phyloP scores from a whole-genome alignment of 306 rosid genomes.

The Malus sieversii region DNA sequence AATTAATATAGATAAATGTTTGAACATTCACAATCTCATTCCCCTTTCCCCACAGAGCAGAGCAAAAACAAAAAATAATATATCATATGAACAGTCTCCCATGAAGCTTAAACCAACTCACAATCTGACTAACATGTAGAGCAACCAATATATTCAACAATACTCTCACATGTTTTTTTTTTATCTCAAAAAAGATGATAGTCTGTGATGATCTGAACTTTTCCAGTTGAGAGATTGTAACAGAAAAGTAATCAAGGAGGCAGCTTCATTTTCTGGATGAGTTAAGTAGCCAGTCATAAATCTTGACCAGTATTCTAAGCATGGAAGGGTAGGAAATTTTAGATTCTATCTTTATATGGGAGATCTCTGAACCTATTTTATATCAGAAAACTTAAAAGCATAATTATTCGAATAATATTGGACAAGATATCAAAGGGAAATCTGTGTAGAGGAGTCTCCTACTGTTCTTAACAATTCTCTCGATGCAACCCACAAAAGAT shows the following conservation, averaged over 20 bases:
- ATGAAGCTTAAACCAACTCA: not conserved
- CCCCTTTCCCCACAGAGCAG: not conserved
- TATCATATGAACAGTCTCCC: not conserved
- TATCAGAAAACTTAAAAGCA: not conserved
- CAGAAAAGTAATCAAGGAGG: not conserved
- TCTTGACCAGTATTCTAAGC: not conserved
- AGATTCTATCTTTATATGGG: not conserved
- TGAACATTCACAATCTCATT: not conserved
- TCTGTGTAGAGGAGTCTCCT: not conserved
- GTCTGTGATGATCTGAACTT: not conserved
- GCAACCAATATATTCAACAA: not conserved
- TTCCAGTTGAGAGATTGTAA: not conserved
- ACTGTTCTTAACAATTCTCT: not conserved
- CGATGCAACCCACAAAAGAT: not conserved
- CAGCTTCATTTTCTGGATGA: not conserved
- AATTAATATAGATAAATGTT: not conserved
- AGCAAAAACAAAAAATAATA: not conserved
- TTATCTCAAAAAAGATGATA: not conserved
- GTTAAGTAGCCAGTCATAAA: not conserved
- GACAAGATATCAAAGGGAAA: not conserved
- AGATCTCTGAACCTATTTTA: not conserved
- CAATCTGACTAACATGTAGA: not conserved
- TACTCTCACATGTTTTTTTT: not conserved
- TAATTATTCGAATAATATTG: not conserved
- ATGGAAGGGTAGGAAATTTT: not conserved